Conservation (phyloP, 495 filamentous ascomycete genomes). For the Margaritispora aquatica region DNA sequence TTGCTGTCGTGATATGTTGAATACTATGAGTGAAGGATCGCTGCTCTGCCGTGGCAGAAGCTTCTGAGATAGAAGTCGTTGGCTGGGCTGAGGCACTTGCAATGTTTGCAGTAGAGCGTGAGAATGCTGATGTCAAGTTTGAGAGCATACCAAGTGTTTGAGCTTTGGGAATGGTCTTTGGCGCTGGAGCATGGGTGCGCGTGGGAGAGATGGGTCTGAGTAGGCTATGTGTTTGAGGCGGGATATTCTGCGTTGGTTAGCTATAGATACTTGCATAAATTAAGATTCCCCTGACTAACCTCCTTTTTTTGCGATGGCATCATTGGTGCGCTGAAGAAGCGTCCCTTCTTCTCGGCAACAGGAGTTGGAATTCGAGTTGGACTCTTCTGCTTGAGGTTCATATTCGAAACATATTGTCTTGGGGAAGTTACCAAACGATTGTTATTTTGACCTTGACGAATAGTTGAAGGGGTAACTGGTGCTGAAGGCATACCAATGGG, state of each 20-base stretch:
- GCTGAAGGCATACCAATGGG: not conserved
- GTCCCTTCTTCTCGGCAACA: not conserved
- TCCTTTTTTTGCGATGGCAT: slow-evolving; percentile 1
- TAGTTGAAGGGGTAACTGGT: not conserved
- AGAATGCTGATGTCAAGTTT: not conserved
- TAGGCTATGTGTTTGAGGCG: not conserved
- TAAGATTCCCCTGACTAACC: not conserved
- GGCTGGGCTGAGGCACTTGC: not conserved
- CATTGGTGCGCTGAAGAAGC: not conserved
- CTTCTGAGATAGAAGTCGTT: not conserved
- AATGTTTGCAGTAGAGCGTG: not conserved
- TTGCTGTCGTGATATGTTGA: not conserved
- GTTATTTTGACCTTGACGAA: not conserved
- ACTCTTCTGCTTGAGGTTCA: not conserved
- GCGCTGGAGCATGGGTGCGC: not conserved
- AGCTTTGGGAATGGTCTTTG: not conserved
- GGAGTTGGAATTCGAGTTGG: not conserved
- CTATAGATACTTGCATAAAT: not conserved
- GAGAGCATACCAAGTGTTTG: not conserved
- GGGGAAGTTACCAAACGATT: not conserved
- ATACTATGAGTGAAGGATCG: not conserved
- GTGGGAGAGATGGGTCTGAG: not conserved
- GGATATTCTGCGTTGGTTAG: not conserved
- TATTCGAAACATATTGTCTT: not conserved
- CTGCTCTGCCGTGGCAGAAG: not conserved